A percentile compares a stretch with the other conserved stretches of the same genome.
phyloP scores from a whole-genome alignment of 306 rosid genomes.

The Ammopiptanthus mongolicus region DNA sequence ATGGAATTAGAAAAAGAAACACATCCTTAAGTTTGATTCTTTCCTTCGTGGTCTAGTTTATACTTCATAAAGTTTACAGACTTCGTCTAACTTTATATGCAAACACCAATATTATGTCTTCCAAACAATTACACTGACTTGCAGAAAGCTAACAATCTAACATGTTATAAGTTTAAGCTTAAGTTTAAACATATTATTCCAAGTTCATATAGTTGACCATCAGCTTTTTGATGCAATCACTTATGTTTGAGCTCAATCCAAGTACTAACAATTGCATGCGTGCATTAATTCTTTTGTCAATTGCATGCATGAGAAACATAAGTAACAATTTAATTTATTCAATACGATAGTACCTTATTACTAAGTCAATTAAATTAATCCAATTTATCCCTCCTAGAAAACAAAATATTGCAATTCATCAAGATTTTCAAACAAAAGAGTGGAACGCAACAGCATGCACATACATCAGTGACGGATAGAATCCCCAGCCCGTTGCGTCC shows the following conservation, averaged over 20 bases:
- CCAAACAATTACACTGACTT: neutral
- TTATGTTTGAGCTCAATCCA: neutral
- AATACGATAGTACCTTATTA: neutral
- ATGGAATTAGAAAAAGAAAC: neutral
- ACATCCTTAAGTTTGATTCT: neutral
- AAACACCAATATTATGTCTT: neutral
- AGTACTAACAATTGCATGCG: neutral
- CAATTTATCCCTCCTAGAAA: neutral
- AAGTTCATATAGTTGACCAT: neutral
- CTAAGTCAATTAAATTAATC: neutral
- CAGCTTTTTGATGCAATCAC: neutral
- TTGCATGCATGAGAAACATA: neutral
- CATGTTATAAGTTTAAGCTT: neutral
- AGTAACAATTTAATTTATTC: neutral
- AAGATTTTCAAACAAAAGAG: neutral
- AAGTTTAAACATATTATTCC: neutral
- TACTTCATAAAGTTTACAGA: neutral
- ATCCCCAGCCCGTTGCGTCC: slow-evolving; percentile 81
- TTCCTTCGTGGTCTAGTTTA: neutral
- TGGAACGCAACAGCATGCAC: slow-evolving; percentile 7
- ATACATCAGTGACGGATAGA: slow-evolving; percentile 67
- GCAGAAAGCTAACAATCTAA: neutral
- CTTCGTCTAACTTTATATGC: neutral
- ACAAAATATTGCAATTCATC: neutral
- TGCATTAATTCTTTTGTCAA: too few species aligned